phyloP scores from a whole-genome alignment of 2,329 filamentous ascomycete genomes.

The Aspergillus luchuensis region DNA sequence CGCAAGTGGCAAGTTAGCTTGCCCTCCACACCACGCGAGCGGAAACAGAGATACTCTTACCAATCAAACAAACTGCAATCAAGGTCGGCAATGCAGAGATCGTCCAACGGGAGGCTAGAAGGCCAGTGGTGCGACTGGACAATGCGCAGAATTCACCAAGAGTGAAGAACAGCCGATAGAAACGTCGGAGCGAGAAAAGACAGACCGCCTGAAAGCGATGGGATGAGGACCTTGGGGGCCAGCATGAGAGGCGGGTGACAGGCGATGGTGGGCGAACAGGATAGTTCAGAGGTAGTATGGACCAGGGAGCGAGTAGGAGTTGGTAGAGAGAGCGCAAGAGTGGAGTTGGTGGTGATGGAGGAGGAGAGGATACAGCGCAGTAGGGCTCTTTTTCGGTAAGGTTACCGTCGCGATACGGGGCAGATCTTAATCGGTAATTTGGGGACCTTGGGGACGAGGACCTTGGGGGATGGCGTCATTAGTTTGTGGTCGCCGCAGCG shows the following conservation, averaged over 20 bases:
- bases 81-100: constrained; percentile 9
- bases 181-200: constrained; percentile 10
- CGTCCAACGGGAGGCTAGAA: constrained; percentile 15
- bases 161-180: constrained; percentile 9
- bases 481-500: not conserved
- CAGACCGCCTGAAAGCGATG: constrained; percentile 19
- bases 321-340: not conserved
- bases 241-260: constrained; percentile 4
- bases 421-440: constrained; percentile 4
- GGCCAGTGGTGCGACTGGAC: constrained; percentile 12
- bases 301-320: not conserved
- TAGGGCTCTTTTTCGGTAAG: constrained; percentile 10
- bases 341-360: not conserved
- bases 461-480: constrained; percentile 30
- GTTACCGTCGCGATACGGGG: constrained; percentile 4
- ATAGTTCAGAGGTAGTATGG: not conserved
- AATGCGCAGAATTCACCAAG: constrained; percentile 14
- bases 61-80: not conserved
- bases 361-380: constrained; percentile 9
- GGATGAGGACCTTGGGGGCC: constrained; percentile 27
- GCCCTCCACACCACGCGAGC: constrained; percentile 8
- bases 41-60: constrained; percentile 2
- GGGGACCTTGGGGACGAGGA: constrained; percentile 30
- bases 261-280: not conserved
- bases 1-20: constrained; percentile 4